phyloP scores from a whole-genome alignment of 1,284 basidiomycete species.

The Cystobasidium pallidum region DNA sequence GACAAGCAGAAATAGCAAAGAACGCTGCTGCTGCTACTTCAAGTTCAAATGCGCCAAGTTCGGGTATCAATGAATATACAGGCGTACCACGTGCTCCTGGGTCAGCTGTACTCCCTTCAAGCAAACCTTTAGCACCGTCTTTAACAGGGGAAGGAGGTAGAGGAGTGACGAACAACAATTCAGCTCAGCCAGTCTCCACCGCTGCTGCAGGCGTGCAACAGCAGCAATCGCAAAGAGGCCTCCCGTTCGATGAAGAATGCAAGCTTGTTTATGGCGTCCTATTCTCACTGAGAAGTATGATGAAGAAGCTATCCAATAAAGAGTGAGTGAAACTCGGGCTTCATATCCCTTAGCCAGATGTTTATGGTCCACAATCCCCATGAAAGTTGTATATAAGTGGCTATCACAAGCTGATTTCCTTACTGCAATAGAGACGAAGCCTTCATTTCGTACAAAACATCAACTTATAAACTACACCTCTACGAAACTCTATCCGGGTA shows the following conservation, averaged over 20 bases:
- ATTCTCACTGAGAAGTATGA: slow-evolving; percentile 88
- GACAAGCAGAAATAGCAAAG: background rate
- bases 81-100: slow-evolving; percentile 57
- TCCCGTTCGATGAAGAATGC: slow-evolving; percentile 95
- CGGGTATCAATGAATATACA: slow-evolving; percentile 61
- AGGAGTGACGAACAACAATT: background rate
- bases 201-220: background rate
- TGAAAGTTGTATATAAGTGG: too few species aligned
- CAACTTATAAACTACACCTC: slow-evolving; percentile 88
- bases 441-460: slow-evolving; percentile 88
- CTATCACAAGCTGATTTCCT: too few species aligned
- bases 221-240: slow-evolving; percentile 55
- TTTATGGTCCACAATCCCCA: too few species aligned
- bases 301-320: slow-evolving; percentile 72
- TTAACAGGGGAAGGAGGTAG: slow-evolving; percentile 46
- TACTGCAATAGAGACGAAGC: slow-evolving; percentile 57
- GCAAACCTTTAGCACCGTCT: slow-evolving; percentile 56
- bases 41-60: background rate
- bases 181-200: too few species aligned
- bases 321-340: background rate
- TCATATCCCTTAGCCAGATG: background rate
- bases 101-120: slow-evolving; percentile 54
- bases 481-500: slow-evolving; percentile 90
- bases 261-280: slow-evolving; percentile 97
- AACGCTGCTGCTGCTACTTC: slow-evolving; percentile 1